Percentiles rank a stretch among this genome's conserved stretches.
Evolutionary conservation across 345 rosid genomes (phyloP).

Genomic region (Boechera retrofracta): DNA sequence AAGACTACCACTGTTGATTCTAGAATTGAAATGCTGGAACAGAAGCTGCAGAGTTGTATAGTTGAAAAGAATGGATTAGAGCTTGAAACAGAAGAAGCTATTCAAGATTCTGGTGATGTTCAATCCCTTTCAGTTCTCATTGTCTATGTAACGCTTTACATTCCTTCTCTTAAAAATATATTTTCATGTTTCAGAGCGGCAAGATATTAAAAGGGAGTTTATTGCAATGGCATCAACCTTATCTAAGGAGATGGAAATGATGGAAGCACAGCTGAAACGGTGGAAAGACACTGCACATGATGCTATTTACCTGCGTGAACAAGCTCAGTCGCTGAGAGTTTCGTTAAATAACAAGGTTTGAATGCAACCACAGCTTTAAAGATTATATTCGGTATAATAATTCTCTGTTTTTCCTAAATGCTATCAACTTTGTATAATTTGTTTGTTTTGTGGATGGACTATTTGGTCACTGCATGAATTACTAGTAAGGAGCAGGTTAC

Average conservation of each 20-base stretch:
- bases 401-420: constrained; percentile 21
- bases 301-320: constrained; percentile 68
- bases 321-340: constrained; percentile 64
- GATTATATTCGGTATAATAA: constrained; percentile 22
- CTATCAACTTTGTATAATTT: constrained; percentile 4
- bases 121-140: constrained; percentile 35
- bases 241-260: constrained; percentile 92
- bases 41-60: constrained; percentile 72
- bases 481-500: constrained; percentile 8
- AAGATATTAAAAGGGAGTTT: constrained; percentile 85
- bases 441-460: constrained; percentile 11
- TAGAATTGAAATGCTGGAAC: constrained; percentile 71
- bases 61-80: constrained; percentile 86
- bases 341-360: constrained; percentile 73
- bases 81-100: constrained; percentile 82
- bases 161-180: constrained; percentile 29
- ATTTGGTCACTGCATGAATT: constrained; percentile 18
- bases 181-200: constrained; percentile 64
- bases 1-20: constrained; percentile 55
- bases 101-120: constrained; percentile 78
- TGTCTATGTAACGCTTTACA: constrained; percentile 7
- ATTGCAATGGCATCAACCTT: constrained; percentile 89
- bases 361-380: constrained; percentile 35
- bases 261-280: constrained; percentile 87
- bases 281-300: constrained; percentile 92